phyloP scores from a whole-genome alignment of 805 yeast genomes.

The Ogataea saltuana region DNA sequence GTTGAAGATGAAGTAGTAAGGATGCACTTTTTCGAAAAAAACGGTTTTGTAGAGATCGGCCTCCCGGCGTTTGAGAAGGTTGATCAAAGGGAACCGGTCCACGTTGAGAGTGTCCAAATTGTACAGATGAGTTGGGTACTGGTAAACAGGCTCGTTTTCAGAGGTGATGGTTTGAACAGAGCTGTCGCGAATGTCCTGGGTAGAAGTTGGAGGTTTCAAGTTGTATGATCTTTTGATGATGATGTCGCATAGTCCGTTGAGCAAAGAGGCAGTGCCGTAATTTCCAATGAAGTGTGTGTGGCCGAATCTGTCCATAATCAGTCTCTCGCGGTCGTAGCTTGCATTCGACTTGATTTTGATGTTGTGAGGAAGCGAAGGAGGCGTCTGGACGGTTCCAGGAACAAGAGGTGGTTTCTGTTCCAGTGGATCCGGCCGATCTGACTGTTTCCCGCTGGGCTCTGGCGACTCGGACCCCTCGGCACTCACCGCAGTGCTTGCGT shows the following conservation, averaged over 20 bases:
- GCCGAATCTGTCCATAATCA: slow-evolving; percentile 46
- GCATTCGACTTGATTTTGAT: slow-evolving; percentile 23
- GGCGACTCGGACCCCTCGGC: slow-evolving; percentile 3
- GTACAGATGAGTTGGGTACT: slow-evolving; percentile 37
- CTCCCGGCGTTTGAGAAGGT: slow-evolving; percentile 35
- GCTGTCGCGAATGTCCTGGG: slow-evolving; percentile 35
- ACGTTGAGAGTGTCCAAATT: slow-evolving; percentile 34
- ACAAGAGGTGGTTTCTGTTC: background rate
- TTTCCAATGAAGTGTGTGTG: slow-evolving; percentile 50
- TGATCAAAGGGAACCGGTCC: slow-evolving; percentile 42
- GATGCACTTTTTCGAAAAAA: slow-evolving; percentile 46
- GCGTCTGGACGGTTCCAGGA: too few species aligned
- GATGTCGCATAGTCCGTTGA: slow-evolving; percentile 45
- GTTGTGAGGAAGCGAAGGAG: slow-evolving; percentile 23
- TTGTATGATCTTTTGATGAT: slow-evolving; percentile 41
- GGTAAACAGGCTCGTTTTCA: slow-evolving; percentile 37
- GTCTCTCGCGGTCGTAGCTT: slow-evolving; percentile 34
- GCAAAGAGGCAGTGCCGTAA: slow-evolving; percentile 45
- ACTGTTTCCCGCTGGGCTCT: background rate
- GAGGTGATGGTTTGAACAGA: slow-evolving; percentile 38
- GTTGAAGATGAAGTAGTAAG: slow-evolving; percentile 45
- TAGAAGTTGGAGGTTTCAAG: slow-evolving; percentile 37
- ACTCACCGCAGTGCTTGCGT: background rate
- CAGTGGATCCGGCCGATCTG: background rate
- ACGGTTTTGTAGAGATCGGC: slow-evolving; percentile 39